Base-by-base conservation (phyloP, 345 rosid genomes). In the Camelina hispida region DNA sequence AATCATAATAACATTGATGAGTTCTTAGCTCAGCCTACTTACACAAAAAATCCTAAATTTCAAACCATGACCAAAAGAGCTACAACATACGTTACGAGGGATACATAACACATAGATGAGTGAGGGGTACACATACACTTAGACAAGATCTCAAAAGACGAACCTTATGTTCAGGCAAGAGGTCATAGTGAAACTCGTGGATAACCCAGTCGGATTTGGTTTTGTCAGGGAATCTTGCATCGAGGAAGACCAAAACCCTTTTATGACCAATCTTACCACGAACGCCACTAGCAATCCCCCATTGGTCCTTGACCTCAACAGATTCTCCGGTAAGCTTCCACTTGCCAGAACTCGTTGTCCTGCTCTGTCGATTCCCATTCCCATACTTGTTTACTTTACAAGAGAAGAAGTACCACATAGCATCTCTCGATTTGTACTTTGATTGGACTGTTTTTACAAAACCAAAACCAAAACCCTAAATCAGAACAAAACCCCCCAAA, bases 281-380 rank as follows among this genome's bases (percentile, higher is more conserved):
- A 6, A 6, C 0, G 1, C 75, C 48, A 20, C 13, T 44, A 38
- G 25, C 51, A 28, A 3, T 8, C 4, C 84, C 67, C 25, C 38
- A 0, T 0, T 81, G 83, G 30, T 62, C 57, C 18, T 5, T 44
- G 30, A 76, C 66, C 2, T 55, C 14, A 0, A 2, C 25, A 25
- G 52, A 0, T 0, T 23, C 66, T 32, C 90, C 90, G 0, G 84
- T 85, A 8, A 76, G 13, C 50, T 82, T 85, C 88, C 88, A 87
- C n/a, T 23, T 62, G 0, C 91, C 89, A 30, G 54, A 30, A 4
- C 0, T 15, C 0, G 86, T 84, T 22, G 23, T 68, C 51, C 91
- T 72, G 42, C 68, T 78, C 42, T 70, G 66, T 13, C 76, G 73
- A n/a, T 62, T 28, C 7, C 82, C 57, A 2, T 60, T 76, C 5